A percentile compares a stretch with the other conserved stretches of the same genome.
These are phyloP conservation scores for Zygnema cylindricum DNA, from an alignment of 139 green algal genomes.

Conservation along the genomic window DNA sequence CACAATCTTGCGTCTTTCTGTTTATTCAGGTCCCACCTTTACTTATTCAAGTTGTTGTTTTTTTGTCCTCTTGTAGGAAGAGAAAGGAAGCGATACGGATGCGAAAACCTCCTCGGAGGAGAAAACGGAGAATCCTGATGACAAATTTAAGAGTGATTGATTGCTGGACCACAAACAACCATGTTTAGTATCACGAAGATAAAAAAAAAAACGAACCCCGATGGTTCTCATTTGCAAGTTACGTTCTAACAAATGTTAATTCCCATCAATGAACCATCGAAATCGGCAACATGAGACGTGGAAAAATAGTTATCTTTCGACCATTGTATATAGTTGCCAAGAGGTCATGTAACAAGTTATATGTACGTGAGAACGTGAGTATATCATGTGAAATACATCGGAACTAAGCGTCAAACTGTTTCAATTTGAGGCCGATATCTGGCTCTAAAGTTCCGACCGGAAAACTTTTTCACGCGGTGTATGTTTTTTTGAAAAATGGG, in stretches of 20 bases:
- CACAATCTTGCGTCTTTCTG: too few relatives aligned
- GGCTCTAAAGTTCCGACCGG: not conserved
- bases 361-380: not conserved
- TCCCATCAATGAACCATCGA: not conserved
- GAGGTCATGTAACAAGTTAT: not conserved
- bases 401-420: not conserved
- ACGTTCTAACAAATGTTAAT: not conserved
- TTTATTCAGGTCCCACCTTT: too few relatives aligned
- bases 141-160: not conserved
- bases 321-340: not conserved
- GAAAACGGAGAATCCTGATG: not conserved
- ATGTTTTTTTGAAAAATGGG: not conserved
- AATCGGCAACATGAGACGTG: not conserved
- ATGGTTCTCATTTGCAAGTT: not conserved
- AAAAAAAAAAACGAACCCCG: not conserved
- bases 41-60: too few relatives aligned
- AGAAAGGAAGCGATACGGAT: too few relatives aligned
- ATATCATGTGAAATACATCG: not conserved
- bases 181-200: not conserved
- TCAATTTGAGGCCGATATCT: not conserved
- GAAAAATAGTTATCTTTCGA: not conserved
- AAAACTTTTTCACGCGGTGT: not conserved
- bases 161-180: not conserved
- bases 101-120: too few relatives aligned
- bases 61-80: too few relatives aligned